phyloP scores from a whole-genome alignment of 805 yeast species.

The Blastobotrys americana region DNA sequence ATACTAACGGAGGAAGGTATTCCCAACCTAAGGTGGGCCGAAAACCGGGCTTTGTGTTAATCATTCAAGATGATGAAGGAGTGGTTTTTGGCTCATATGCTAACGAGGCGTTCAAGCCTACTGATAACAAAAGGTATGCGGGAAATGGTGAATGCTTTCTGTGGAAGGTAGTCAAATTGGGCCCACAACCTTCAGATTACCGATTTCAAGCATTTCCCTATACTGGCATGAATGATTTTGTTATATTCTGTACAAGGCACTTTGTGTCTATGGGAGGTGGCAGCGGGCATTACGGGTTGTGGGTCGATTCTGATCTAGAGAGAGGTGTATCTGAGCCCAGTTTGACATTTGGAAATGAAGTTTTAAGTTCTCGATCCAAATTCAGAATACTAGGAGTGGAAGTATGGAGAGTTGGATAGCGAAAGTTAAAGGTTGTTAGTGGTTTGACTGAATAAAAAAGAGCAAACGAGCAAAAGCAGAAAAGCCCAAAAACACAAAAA shows the following conservation, averaged over 20 bases:
- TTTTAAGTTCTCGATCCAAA: constrained; percentile 49
- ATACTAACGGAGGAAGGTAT: constrained; percentile 14
- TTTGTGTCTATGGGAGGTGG: constrained; percentile 87
- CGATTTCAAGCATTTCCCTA: constrained; percentile 76
- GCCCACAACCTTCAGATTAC: constrained; percentile 17
- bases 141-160: constrained; percentile 96
- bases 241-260: constrained; percentile 70
- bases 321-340: constrained; percentile 75
- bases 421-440: too few species aligned
- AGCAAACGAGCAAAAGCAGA: too few species aligned
- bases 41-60: constrained; percentile 64
- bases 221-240: constrained; percentile 81
- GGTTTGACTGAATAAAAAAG: too few species aligned
- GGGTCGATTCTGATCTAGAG: constrained; percentile 68
- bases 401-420: constrained; percentile 59
- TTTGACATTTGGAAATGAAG: constrained; percentile 86
- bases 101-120: constrained; percentile 61
- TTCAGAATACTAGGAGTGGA: constrained; percentile 75
- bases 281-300: constrained; percentile 85
- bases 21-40: constrained; percentile 30
- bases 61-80: constrained; percentile 57
- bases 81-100: constrained; percentile 71
- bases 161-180: constrained; percentile 48
- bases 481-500: too few species aligned
- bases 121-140: constrained; percentile 65